Evolutionary conservation across 108 stramenopile genomes (phyloP), one percentile per base, ranked within the genome.

Genomic region (Hondaea fermentalgiana): DNA sequence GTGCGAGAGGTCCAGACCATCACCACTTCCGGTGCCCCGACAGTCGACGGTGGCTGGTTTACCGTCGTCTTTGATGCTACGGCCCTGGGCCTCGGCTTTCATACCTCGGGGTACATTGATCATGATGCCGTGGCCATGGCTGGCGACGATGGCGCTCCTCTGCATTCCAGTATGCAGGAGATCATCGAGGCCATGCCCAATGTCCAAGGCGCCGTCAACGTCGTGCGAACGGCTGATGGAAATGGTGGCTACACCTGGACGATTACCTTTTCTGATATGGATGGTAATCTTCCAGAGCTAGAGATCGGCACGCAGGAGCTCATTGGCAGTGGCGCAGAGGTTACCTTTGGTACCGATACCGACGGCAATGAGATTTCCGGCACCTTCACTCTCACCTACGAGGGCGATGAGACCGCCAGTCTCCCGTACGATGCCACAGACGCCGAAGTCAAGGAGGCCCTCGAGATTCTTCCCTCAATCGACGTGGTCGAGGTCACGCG

Each of bases 301-400:
- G 88, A 90, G 21, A 90, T 95, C 5, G 91, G 92, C 60, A 87
- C 94, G 71, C 87, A 92, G 49, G 47, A 89, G 64, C 59, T 93
- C 92, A 92, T 88, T 90, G 90, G 87, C 92, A 44, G 69, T 6
- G 87, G 87, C 5, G 89, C 96, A 10, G 88, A 89, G 14, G 91
- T 96, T 2, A 60, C 90, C 5, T 69, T 97, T 21, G 87, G 87
- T 4, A 96, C 95, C 28, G 59, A 93, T 23, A 69, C 89, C 43
- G 93, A 97, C 25, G 96, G 95, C 28, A 96, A 96, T 88, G 90
- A 92, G 57, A 90, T 96, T 47, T 90, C 91, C 57, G 95, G 96
- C 10, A 88, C 94, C 8, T 96, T 95, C 69, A 53, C 93, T 43
- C 88, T 96, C 42, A 92, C 93, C 57, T 96, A 95, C 87, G 89